Evolutionary conservation across 805 yeast species (phyloP).

Genomic region (Metschnikowia borealis): DNA sequence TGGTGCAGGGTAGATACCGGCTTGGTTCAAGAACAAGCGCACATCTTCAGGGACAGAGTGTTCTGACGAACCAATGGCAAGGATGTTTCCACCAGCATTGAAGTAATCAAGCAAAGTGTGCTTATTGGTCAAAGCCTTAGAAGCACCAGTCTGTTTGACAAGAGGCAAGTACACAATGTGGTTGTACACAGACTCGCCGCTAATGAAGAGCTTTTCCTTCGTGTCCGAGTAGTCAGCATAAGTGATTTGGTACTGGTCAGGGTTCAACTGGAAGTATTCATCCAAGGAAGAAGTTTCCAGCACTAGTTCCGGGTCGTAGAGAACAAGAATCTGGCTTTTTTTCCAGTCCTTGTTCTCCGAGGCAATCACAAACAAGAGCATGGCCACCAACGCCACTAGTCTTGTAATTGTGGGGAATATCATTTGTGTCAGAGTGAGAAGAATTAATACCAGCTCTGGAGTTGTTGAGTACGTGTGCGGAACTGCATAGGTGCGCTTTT

Average conservation of each 20-base stretch:
- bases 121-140: conserved; percentile 33
- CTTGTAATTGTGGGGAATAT: conserved; percentile 13
- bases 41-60: conserved; percentile 37
- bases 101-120: conserved; percentile 54
- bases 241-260: conserved; percentile 11
- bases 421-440: conserved; percentile 7
- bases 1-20: conserved; percentile 84
- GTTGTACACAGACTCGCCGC: conserved; percentile 24
- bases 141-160: conserved; percentile 28
- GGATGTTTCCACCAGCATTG: conserved; percentile 68
- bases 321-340: conserved; percentile 25
- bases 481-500: conserved; percentile 10
- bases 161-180: conserved; percentile 36
- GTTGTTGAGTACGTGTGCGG: conserved; percentile 18
- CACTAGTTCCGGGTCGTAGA: conserved; percentile 28
- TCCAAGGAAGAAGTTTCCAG: conserved; percentile 8
- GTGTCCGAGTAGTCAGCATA: conserved; percentile 23
- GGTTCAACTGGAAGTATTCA: conserved; percentile 10
- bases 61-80: conserved; percentile 54
- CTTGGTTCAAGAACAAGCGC: conserved; percentile 64
- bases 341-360: conserved; percentile 7
- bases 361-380: conserved; percentile 7
- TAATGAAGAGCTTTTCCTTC: conserved; percentile 21
- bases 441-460: background rate
- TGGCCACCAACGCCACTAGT: conserved; percentile 11